phyloP scores from a whole-genome alignment of 1,284 basidiomycete genomes.

The Termitomyces sp. region DNA sequence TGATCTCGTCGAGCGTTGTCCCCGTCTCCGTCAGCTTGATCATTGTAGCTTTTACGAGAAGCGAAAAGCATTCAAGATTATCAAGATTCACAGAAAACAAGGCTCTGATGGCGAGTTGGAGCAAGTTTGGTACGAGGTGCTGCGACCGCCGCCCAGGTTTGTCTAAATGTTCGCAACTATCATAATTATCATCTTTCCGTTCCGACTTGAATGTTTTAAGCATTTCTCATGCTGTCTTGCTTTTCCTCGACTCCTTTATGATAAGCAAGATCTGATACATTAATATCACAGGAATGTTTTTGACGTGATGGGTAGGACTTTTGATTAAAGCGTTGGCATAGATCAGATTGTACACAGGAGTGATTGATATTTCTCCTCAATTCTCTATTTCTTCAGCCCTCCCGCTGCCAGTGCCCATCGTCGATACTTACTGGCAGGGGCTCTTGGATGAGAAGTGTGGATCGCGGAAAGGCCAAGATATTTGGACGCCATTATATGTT shows the following conservation, averaged over 20 bases:
- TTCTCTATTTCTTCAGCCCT: too few species aligned
- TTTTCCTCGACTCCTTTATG: not conserved
- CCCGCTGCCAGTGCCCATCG: too few species aligned
- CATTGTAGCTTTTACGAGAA: constrained; percentile 32
- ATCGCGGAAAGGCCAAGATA: not conserved
- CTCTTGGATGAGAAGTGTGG: too few species aligned
- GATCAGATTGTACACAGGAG: not conserved
- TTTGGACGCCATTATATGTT: not conserved
- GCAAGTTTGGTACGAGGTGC: constrained; percentile 30
- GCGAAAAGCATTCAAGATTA: constrained; percentile 29
- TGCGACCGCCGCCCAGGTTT: constrained; percentile 30
- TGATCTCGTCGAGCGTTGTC: constrained; percentile 34
- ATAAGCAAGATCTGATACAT: not conserved
- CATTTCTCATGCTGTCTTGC: not conserved
- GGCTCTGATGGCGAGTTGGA: constrained; percentile 24
- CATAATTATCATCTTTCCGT: not conserved
- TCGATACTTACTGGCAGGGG: too few species aligned
- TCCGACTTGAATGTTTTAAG: not conserved
- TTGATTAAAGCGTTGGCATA: not conserved
- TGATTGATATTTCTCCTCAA: not conserved
- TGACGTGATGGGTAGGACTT: not conserved
- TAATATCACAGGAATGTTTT: constrained; percentile 7
- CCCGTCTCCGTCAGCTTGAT: constrained; percentile 38
- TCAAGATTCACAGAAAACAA: constrained; percentile 33
- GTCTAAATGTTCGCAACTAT: constrained; percentile 5